Evolutionary conservation across 805 yeast species (phyloP), one percentile per base, ranked within the genome.

Genomic region (Starmerella stellata): DNA sequence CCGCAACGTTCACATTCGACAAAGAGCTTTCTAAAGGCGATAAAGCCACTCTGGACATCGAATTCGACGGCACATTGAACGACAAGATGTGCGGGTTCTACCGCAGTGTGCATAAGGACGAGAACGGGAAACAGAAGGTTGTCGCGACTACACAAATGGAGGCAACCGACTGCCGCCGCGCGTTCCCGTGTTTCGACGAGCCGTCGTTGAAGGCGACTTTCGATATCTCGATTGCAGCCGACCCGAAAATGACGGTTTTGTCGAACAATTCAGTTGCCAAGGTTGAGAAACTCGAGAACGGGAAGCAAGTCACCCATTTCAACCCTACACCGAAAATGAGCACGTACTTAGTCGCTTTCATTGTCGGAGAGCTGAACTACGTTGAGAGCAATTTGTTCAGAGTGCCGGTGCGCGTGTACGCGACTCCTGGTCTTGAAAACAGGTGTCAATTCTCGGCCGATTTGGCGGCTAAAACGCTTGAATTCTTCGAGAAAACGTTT

Each of bases 131-230:
- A 41, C 64, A 69, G 39, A 65, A 69, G 45, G 70, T 69, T 50
- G 62, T 74, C 46, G 78, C 77, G 30, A 68, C 76, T 44, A 70
- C 79, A 32, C 78, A 73, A 58, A 71, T 76, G 72, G 82, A 76
- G 60, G 74, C 83, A 27, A 74, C 81, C 25, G 83, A 75, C 58
- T 75, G 80, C 52, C 72, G 83, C 49, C 66, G 77, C 41, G 81
- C 83, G 4, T 77, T 77, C 67, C 83, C 83, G 16, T 74, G 74
- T 51, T 72, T 72, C 48, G 83, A 76, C 55, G 80, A 76, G 57
- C 82, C 83, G 7, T 65, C 72, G 35, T 63, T 72, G 39, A 76
- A 77, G 59, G 79, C 82, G 35, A 66, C 70, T 38, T 76, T 73
- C 47, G 70, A 68, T 43, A 66, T 77, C 39, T 57, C 70, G 21